phyloP scores from a whole-genome alignment of 169 alveolate species.

The Plasmodium falciparum region DNA sequence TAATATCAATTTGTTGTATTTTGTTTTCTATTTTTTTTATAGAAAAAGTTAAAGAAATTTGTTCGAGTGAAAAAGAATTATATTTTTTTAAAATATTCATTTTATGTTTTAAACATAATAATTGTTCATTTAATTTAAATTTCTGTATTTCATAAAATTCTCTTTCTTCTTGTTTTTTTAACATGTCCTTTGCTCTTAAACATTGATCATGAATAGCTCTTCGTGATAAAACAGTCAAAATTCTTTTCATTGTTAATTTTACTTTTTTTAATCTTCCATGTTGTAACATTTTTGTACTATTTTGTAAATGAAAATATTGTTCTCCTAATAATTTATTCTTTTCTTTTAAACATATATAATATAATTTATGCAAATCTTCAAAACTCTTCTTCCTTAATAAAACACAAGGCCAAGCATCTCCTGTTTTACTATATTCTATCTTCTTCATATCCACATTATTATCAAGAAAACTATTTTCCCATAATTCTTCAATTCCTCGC shows the following conservation, averaged over 20 bases:
- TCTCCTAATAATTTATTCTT: constrained; percentile 89
- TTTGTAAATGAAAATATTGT: constrained; percentile 86
- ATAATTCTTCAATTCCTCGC: constrained; percentile 87
- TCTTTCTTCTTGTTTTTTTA: constrained; percentile 86
- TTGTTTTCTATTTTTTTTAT: constrained; percentile 78
- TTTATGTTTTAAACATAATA: constrained; percentile 40
- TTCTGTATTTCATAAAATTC: constrained; percentile 86
- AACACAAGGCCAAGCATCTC: constrained; percentile 91
- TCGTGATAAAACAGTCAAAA: constrained; percentile 88
- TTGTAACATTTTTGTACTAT: constrained; percentile 80
- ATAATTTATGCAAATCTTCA: constrained; percentile 88
- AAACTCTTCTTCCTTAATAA: constrained; percentile 87
- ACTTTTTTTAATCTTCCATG: constrained; percentile 91
- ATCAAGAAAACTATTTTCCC: constrained; percentile 85
- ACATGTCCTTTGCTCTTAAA: constrained; percentile 86
- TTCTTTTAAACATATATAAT: constrained; percentile 88
- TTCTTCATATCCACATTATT: constrained; percentile 76
- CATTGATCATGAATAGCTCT: constrained; percentile 91
- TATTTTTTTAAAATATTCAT: constrained; percentile 62
- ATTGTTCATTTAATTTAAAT: constrained; percentile 84
- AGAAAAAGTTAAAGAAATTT: constrained; percentile 79
- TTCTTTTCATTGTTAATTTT: constrained; percentile 88
- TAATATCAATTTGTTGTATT: constrained; percentile 79
- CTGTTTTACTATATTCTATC: constrained; percentile 82
- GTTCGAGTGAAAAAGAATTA: constrained; percentile 78